Evolutionary conservation across 768 basidiomycete genomes (phyloP), one percentile per base, ranked within the genome.

Genomic region (Lepiota brunneoincarnata): DNA sequence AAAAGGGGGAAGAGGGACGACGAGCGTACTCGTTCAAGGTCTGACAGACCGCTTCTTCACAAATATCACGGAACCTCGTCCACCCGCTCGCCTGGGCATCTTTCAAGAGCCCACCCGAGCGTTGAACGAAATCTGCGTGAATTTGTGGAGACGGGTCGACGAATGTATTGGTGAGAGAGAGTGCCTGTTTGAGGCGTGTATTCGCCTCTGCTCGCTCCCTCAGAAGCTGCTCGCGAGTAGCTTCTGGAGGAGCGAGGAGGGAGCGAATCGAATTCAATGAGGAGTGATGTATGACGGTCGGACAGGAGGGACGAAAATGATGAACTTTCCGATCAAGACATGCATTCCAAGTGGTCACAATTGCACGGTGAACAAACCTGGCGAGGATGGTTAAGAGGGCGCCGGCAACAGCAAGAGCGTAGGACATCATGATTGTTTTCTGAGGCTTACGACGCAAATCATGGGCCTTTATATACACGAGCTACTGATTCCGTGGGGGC

Each of bases 91-190:
- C 47, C 21, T 65, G 60, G 6, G 62, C 61, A 4, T 49, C 21
- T 15, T 54, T 67, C 5, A 80, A 60, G 1, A 76, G 64, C 1
- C 37, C 52, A 1, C 43, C 60, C 1, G 74, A 72, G 6, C 56
- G 59, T 1, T 55, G 43, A 28, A 69, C 62, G 53, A 77, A 80
- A 1, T 34, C 46, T 24, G 54, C 61, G 55, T 83, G 78, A 3
- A 75, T 56, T 6, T 23, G 51, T 0, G 55, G 11, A 3, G 77
- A 69, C 0, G 49, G 34, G 38, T 72, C 77, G 23, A 84, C 82
- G 37, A 85, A 85, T 0, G 83, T 80, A 43, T 77, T 85, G 0
- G 77, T 72, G 2, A 77, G 54, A 3, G 57, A 49, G 17, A 78
- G 69, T 0, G 73, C 71, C 3, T 57, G 61, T 21, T 67, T 53